A percentile compares a stretch with the other conserved stretches of the same genome.
These are phyloP conservation scores for Phylloboletellus chloephorus DNA, from an alignment of 1,284 basidiomycete species.

Conservation along the genomic window DNA sequence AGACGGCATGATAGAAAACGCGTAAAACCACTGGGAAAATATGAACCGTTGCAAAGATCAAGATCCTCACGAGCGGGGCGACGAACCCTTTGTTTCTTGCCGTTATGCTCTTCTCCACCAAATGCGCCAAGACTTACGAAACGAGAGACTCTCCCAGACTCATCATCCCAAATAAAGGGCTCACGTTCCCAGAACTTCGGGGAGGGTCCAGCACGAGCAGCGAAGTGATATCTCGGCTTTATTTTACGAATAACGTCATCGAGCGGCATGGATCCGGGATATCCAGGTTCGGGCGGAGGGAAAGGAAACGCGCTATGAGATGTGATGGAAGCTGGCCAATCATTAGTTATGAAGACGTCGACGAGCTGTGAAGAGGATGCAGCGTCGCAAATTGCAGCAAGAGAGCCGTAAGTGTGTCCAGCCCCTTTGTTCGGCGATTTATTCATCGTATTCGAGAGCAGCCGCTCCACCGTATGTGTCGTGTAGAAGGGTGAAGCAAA, in stretches of 20 bases:
- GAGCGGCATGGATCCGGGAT: slow-evolving; percentile 51
- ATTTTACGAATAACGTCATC: slow-evolving; percentile 61
- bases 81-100: slow-evolving; percentile 76
- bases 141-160: slow-evolving; percentile 61
- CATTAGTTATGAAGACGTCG: slow-evolving; percentile 80
- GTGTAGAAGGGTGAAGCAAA: slow-evolving; percentile 71
- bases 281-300: slow-evolving; percentile 42
- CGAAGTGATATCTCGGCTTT: slow-evolving; percentile 78
- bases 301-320: slow-evolving; percentile 54
- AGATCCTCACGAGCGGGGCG: slow-evolving; percentile 1
- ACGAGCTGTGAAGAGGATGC: slow-evolving; percentile 59
- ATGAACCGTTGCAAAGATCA: slow-evolving; percentile 8
- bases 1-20: slow-evolving; percentile 56
- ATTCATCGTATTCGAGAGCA: slow-evolving; percentile 61
- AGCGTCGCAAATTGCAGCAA: slow-evolving; percentile 62
- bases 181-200: slow-evolving; percentile 89
- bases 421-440: slow-evolving; percentile 36
- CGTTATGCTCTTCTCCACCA: slow-evolving; percentile 50
- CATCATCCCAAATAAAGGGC: slow-evolving; percentile 79
- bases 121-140: slow-evolving; percentile 86
- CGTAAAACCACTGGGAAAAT: slow-evolving; percentile 67
- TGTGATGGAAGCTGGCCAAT: slow-evolving; percentile 69
- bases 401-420: slow-evolving; percentile 50
- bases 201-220: slow-evolving; percentile 51
- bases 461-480: slow-evolving; percentile 62